Evolutionary conservation across 805 yeast genomes (phyloP).

Genomic region (Starmerella bombicola): DNA sequence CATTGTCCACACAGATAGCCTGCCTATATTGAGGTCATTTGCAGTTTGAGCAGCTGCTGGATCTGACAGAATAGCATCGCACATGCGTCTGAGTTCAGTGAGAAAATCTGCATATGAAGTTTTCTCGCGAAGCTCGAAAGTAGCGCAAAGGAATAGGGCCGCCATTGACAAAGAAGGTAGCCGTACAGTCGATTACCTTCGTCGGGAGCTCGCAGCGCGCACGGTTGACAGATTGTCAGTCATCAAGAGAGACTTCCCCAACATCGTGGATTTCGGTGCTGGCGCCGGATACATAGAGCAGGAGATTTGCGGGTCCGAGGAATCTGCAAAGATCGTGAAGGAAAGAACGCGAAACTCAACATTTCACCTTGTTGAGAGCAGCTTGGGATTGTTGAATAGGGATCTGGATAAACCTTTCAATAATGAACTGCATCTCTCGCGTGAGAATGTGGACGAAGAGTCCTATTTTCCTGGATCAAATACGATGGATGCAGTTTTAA

Average conservation of each 20-base stretch:
- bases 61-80: too few relatives aligned
- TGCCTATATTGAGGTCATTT: too few relatives aligned
- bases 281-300: constrained; percentile 53
- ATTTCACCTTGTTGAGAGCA: constrained; percentile 56
- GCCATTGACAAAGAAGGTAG: constrained; percentile 37
- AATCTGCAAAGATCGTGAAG: constrained; percentile 43
- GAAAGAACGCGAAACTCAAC: constrained; percentile 35
- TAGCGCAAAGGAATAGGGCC: constrained; percentile 46
- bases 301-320: constrained; percentile 31
- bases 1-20: too few relatives aligned
- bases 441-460: constrained; percentile 61
- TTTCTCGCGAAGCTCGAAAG: constrained; percentile 53
- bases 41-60: too few relatives aligned
- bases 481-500: constrained; percentile 58
- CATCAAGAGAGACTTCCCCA: constrained; percentile 49
- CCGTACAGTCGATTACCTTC: constrained; percentile 53
- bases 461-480: constrained; percentile 22
- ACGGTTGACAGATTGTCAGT: constrained; percentile 67
- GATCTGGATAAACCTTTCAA: constrained; percentile 38
- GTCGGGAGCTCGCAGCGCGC: constrained; percentile 60
- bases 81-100: constrained; percentile 6
- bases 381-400: constrained; percentile 40
- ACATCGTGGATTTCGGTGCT: constrained; percentile 59
- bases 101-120: constrained; percentile 36
- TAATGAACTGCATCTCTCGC: constrained; percentile 34